Evolutionary conservation across 139 green algal genomes (phyloP), one percentile per base, ranked within the genome.

Genomic region (Tetraselmis chui): DNA sequence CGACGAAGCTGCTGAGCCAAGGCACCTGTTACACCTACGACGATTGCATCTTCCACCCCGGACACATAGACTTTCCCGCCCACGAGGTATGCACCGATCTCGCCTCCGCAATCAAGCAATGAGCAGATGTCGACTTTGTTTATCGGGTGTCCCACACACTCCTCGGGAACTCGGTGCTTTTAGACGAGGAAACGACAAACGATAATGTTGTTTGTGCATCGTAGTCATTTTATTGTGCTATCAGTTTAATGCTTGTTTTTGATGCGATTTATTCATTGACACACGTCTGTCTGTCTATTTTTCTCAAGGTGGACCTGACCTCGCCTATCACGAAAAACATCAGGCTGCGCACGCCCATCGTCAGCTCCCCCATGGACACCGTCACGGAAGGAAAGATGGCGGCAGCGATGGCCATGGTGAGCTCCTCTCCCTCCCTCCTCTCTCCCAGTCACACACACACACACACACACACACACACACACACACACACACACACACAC

Each of bases 341-440:
- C 79, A 81, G 32, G 32, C 87, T 99, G 79, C 87, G 89, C 31
- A 93, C 92, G 25, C 97, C 97, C 5, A 86, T 99, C 18, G 94
- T 98, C 31, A 95, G 87, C 77, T 97, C 93, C 0, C 97, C 97
- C 18, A 99, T 99, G 96, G 96, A 99, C 89, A 98, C 95, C 1
- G 97, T 99, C 0, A 99, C 97, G 2, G 97, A 98, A 86, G 89
- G 89, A 1, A 85, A 93, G 30, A 99, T 99, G 97, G 97, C 97
- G 11, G 89, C 95, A 30, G 94, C 95, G 0, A 99, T 99, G 97
- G 97, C 97, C 0, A 87, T 84, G 77, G 90, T 98, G 77, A 82
- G 87, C 30, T 67, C 11, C 45, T 18, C 45, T 18, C 45, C 45
- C 45, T 18, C 45, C 45, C 45, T 18, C 45, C 45, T 67, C 45